Conservation (phyloP, 2,329 filamentous ascomycete genomes). For the Leptosphaerulina australis region DNA sequence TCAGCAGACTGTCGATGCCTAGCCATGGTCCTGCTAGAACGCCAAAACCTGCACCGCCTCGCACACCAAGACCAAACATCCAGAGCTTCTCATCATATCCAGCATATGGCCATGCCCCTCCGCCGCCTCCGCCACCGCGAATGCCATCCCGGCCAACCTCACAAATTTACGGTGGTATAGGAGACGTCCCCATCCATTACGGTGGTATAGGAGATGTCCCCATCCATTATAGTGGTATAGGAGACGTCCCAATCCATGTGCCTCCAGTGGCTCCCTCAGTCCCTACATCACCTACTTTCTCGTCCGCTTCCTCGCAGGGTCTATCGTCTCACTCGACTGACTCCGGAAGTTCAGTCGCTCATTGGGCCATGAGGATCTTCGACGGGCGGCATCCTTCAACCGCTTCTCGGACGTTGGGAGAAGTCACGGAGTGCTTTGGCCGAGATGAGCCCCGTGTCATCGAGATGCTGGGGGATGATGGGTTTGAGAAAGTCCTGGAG, state of each 20-base stretch:
- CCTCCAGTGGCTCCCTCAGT: slow-evolving; percentile 48
- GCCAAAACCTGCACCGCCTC: slow-evolving; percentile 37
- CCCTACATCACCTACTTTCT: slow-evolving; percentile 52
- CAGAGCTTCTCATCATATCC: slow-evolving; percentile 38
- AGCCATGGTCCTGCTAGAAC: slow-evolving; percentile 33
- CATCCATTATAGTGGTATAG: slow-evolving; percentile 33
- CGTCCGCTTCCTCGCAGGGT: slow-evolving; percentile 51
- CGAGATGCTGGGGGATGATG: slow-evolving; percentile 45
- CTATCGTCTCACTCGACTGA: slow-evolving; percentile 46
- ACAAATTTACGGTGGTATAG: slow-evolving; percentile 29
- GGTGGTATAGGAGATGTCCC: too few relatives aligned
- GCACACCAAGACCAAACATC: slow-evolving; percentile 36
- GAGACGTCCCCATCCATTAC: slow-evolving; percentile 40
- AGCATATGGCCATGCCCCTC: slow-evolving; percentile 21
- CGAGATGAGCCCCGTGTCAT: slow-evolving; percentile 45
- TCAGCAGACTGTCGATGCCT: slow-evolving; percentile 36
- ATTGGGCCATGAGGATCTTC: slow-evolving; percentile 55
- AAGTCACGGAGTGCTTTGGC: slow-evolving; percentile 44
- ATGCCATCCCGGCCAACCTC: slow-evolving; percentile 13
- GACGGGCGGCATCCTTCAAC: slow-evolving; percentile 51
- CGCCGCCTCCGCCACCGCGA: slow-evolving; percentile 20
- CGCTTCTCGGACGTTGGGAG: slow-evolving; percentile 43
- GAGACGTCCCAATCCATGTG: slow-evolving; percentile 40
- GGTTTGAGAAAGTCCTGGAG: slow-evolving; percentile 51
- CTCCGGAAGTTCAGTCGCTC: slow-evolving; percentile 40